A percentile compares a stretch with the other conserved stretches of the same genome.
phyloP scores from a whole-genome alignment of 139 green algal genomes.

The Chlamydomonas incerta region DNA sequence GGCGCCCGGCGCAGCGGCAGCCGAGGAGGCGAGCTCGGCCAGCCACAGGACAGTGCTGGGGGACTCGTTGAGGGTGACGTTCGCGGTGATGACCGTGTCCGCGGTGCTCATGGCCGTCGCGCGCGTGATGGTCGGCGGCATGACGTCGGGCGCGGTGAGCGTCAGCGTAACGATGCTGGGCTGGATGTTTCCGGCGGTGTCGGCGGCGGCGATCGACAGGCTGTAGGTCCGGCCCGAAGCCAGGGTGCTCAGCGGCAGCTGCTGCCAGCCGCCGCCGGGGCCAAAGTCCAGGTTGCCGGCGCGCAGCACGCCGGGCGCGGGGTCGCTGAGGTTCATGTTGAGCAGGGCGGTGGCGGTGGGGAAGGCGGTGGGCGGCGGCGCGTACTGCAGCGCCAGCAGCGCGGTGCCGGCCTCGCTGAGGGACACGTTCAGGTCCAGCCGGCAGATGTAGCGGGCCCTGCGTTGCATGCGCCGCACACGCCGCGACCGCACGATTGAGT shows the following conservation, averaged over 20 bases:
- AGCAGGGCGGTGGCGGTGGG: constrained; percentile 1
- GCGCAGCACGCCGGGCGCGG: neutral
- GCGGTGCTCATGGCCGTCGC: neutral
- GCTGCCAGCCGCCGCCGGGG: neutral
- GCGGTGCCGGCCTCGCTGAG: constrained; percentile 40
- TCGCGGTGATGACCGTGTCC: constrained; percentile 44
- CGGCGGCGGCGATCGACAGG: constrained; percentile 31
- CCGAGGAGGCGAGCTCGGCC: too few relatives aligned
- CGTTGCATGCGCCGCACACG: too few relatives aligned
- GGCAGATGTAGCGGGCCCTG: constrained; percentile 40
- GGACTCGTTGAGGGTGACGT: constrained; percentile 43
- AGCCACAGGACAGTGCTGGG: neutral
- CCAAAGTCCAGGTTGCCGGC: neutral
- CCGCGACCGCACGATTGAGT: too few relatives aligned
- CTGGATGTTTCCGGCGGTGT: constrained; percentile 44
- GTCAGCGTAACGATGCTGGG: neutral
- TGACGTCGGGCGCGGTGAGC: constrained; percentile 44
- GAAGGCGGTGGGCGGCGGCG: neutral
- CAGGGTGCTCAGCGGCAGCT: neutral
- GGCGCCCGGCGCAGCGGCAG: neutral
- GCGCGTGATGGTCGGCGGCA: constrained; percentile 39
- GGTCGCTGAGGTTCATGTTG: neutral
- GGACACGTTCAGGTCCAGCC: constrained; percentile 15
- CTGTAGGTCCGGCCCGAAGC: constrained; percentile 13
- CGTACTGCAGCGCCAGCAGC: constrained; percentile 23